These are phyloP conservation scores for Cyberlindnera lachancei DNA, from an alignment of 805 yeast genomes.

Conservation along the genomic window DNA sequence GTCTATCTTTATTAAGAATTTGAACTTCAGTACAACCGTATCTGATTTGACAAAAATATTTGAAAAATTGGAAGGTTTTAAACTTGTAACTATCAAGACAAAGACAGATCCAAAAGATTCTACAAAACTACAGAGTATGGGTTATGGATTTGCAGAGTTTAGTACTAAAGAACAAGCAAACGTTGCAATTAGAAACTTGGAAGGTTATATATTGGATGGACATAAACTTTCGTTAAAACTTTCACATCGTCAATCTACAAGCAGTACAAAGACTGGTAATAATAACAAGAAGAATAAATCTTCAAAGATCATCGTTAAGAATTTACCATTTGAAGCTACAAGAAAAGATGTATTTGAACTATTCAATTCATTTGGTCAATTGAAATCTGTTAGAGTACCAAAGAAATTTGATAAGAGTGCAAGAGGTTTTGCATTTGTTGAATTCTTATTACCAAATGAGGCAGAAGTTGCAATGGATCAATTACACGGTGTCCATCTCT, in stretches of 20 bases:
- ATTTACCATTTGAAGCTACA: conserved; percentile 93
- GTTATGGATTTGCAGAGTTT: conserved; percentile 95
- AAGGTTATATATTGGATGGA: conserved; percentile 77
- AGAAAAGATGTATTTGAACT: conserved; percentile 89
- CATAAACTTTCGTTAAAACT: conserved; percentile 85
- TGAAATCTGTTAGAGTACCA: conserved; percentile 92
- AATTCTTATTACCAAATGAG: conserved; percentile 77
- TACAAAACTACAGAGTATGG: conserved; percentile 79
- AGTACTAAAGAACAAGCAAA: conserved; percentile 70
- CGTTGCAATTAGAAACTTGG: conserved; percentile 63
- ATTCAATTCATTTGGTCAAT: conserved; percentile 90
- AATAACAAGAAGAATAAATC: conserved; percentile 12
- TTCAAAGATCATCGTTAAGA: conserved; percentile 74
- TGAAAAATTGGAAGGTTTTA: conserved; percentile 69
- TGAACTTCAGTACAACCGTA: conserved; percentile 75
- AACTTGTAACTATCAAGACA: conserved; percentile 73
- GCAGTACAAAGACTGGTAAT: conserved; percentile 17
- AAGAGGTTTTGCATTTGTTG: conserved; percentile 97
- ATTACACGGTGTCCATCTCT: conserved; percentile 89
- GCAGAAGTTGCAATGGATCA: conserved; percentile 93
- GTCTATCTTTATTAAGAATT: conserved; percentile 85
- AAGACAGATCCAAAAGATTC: conserved; percentile 78
- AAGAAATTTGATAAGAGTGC: conserved; percentile 92
- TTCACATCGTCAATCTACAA: conserved; percentile 63
- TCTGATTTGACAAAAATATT: conserved; percentile 52